These are phyloP conservation scores for Sclerotinia nivalis DNA, from an alignment of 2,329 filamentous ascomycete species.

Conservation along the genomic window DNA sequence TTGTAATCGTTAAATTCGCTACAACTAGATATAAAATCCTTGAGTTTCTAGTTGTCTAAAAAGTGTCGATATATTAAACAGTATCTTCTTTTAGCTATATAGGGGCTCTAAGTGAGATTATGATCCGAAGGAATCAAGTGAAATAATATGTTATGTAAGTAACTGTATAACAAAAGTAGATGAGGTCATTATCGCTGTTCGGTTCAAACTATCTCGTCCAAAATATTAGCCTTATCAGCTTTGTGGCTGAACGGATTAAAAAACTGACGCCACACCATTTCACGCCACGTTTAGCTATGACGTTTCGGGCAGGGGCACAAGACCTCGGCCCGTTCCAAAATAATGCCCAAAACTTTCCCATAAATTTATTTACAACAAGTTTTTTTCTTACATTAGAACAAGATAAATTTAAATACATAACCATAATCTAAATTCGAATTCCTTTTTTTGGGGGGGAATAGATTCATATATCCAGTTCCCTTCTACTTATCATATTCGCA, in stretches of 20 bases:
- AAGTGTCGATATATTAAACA: background rate
- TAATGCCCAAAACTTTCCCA: conserved; percentile 9
- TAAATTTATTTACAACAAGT: background rate
- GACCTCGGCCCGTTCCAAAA: conserved; percentile 10
- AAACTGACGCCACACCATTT: background rate
- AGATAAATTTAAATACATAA: background rate
- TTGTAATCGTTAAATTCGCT: no score
- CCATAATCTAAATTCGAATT: background rate
- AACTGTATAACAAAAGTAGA: background rate
- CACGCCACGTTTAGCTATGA: conserved; percentile 14
- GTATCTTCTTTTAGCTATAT: background rate
- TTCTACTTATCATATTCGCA: background rate
- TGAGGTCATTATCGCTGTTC: background rate
- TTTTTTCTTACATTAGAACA: background rate
- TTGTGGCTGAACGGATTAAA: background rate
- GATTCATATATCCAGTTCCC: background rate
- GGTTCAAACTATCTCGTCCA: background rate
- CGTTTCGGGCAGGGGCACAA: conserved; percentile 12
- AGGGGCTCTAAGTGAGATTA: background rate
- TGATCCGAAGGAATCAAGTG: background rate
- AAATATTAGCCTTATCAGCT: background rate
- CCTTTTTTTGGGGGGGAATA: background rate
- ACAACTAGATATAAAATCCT: background rate
- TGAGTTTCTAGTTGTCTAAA: background rate
- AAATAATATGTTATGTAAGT: background rate